Base-by-base conservation (phyloP, 2,329 filamentous ascomycete genomes). In the Neonectria neomacrospora region DNA sequence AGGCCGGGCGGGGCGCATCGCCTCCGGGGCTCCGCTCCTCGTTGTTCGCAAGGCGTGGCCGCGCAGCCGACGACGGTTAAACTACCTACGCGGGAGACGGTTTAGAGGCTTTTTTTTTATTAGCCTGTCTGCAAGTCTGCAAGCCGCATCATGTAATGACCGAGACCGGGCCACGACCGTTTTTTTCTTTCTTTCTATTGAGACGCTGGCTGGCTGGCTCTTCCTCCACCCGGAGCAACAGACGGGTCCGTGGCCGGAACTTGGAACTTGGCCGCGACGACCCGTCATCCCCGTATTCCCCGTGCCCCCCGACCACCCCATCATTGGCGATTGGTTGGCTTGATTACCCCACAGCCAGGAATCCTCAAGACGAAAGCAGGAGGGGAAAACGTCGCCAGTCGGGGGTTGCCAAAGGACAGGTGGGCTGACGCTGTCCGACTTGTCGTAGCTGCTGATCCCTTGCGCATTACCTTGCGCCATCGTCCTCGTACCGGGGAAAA, bases 21-120 rank as follows among this genome's bases (percentile, higher is more conserved):
- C 44, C 44, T 54, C 51, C 47, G 64, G 59, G 63, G 66, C 71
- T 72, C 71, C 71, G 67, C 71, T 72, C 68, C 68, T 72, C 66
- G 71, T 73, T 65, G 48, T 72, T 72, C 67, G 56, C 67, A 73
- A 73, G 71, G 71, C 71, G 71, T 58, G 65, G 52, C 63, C 60
- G 42, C 50, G 48, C 63, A 61, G 32, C 28, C 26, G 44, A 45
- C 12, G 60, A 32, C 58, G 50, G 54, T 41, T 34, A 18, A 37
- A 37, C 37, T 50, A 37, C 48, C 37, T 50, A 37, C 48, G 41
- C 30, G 51, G 50, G 58, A 63, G 68, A 48, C 55, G 52, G 44
- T 26, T 54, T 26, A 30, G 47, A 48, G 45, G 26, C 45, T 18
- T 30, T 30, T 48, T n/a, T n/a, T n/a, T n/a, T n/a, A n/a, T n/a